These are phyloP conservation scores for Sclerotinia glacialis DNA, from an alignment of 2,329 filamentous ascomycete genomes.

Conservation along the genomic window DNA sequence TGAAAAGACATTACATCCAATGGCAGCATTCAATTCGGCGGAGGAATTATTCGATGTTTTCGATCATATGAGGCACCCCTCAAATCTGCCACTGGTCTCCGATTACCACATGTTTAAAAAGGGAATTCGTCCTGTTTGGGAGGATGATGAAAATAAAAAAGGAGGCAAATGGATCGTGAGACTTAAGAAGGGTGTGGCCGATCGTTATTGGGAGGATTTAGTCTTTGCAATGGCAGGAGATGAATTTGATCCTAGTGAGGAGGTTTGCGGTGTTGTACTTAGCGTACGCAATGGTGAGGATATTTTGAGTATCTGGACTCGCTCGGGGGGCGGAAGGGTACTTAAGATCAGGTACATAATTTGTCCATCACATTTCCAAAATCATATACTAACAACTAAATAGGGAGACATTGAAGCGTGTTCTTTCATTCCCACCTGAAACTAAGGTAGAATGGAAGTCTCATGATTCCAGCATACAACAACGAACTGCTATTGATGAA, in stretches of 20 bases:
- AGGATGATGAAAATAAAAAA: slow-evolving; percentile 93
- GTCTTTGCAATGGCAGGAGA: slow-evolving; percentile 88
- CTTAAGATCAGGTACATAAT: slow-evolving; percentile 83
- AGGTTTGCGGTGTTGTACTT: slow-evolving; percentile 91
- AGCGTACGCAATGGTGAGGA: slow-evolving; percentile 95
- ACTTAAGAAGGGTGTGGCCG: slow-evolving; percentile 94
- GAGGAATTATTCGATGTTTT: slow-evolving; percentile 94
- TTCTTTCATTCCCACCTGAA: slow-evolving; percentile 80
- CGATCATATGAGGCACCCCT: slow-evolving; percentile 84
- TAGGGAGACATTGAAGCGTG: slow-evolving; percentile 90
- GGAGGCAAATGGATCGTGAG: slow-evolving; percentile 98
- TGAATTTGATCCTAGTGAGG: slow-evolving; percentile 86
- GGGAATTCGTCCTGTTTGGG: slow-evolving; percentile 95
- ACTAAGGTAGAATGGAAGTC: slow-evolving; percentile 94
- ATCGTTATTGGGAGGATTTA: slow-evolving; percentile 95
- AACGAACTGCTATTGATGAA: slow-evolving; percentile 86
- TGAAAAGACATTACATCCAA: slow-evolving; percentile 88
- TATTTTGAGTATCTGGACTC: slow-evolving; percentile 96
- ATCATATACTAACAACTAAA: slow-evolving; percentile 24
- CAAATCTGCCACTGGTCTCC: slow-evolving; percentile 81
- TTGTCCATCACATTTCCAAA: slow-evolving; percentile 20
- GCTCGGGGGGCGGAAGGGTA: slow-evolving; percentile 87
- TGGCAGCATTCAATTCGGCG: slow-evolving; percentile 76
- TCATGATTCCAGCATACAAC: slow-evolving; percentile 92
- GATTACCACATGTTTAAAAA: slow-evolving; percentile 99